These are phyloP conservation scores for Hypsizygus ulmarius DNA, from an alignment of 1,284 basidiomycete species.

Conservation along the genomic window DNA sequence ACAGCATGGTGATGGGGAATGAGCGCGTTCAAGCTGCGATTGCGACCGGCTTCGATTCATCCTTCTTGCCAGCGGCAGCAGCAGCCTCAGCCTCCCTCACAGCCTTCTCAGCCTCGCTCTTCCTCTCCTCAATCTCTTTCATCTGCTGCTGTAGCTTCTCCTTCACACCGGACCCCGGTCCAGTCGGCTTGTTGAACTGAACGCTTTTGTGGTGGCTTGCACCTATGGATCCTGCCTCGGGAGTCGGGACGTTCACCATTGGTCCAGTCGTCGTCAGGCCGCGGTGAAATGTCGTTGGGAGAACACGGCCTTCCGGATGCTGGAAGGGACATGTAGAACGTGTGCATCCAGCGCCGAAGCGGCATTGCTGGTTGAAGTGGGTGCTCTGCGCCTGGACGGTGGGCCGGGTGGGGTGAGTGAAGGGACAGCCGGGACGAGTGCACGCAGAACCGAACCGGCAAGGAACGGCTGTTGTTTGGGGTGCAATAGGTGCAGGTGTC, in stretches of 20 bases:
- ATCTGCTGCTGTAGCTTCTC: slow-evolving; percentile 56
- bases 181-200: slow-evolving; percentile 55
- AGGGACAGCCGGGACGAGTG: slow-evolving; percentile 72
- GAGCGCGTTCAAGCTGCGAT: slow-evolving; percentile 44
- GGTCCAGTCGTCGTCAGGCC: slow-evolving; percentile 61
- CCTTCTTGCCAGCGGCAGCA: slow-evolving; percentile 48
- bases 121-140: slow-evolving; percentile 57
- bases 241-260: slow-evolving; percentile 54
- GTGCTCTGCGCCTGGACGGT: slow-evolving; percentile 31
- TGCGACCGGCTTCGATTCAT: slow-evolving; percentile 51
- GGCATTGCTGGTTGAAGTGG: slow-evolving; percentile 47
- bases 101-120: slow-evolving; percentile 56
- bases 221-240: slow-evolving; percentile 64
- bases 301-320: slow-evolving; percentile 76
- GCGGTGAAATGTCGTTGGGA: slow-evolving; percentile 74
- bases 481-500: slow-evolving; percentile 28
- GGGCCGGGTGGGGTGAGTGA: slow-evolving; percentile 59
- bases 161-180: slow-evolving; percentile 39
- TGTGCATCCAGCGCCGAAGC: slow-evolving; percentile 77
- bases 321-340: slow-evolving; percentile 72
- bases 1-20: neutral
- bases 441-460: slow-evolving; percentile 78
- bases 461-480: slow-evolving; percentile 38
- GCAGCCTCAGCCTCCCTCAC: slow-evolving; percentile 54
- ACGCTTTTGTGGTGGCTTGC: slow-evolving; percentile 64